Evolutionary conservation across 768 basidiomycete genomes (phyloP).

Genomic region (Lactarius hatsudake): DNA sequence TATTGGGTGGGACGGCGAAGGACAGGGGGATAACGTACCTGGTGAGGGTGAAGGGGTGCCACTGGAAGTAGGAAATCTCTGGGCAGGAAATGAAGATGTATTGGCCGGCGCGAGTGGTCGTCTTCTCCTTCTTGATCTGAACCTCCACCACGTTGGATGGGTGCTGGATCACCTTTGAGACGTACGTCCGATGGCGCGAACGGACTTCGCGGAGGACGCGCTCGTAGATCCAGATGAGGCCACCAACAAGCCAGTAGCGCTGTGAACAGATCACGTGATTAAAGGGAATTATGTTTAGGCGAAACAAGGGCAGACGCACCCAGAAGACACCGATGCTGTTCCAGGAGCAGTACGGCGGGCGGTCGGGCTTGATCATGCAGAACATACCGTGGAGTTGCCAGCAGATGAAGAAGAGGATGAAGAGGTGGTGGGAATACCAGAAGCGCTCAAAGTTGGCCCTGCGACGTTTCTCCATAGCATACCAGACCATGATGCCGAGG

Average conservation of each 20-base stretch:
- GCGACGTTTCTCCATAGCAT: slow-evolving; percentile 76
- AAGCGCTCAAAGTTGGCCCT: slow-evolving; percentile 82
- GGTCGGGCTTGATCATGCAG: slow-evolving; percentile 93
- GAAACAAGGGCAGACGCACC: slow-evolving; percentile 48
- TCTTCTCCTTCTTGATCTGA: slow-evolving; percentile 97
- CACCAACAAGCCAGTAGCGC: slow-evolving; percentile 90
- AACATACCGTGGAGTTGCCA: slow-evolving; percentile 98
- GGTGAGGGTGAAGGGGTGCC: slow-evolving; percentile 96
- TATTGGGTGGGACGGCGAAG: slow-evolving; percentile 13
- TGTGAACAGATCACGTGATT: slow-evolving; percentile 33
- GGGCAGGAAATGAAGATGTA: slow-evolving; percentile 93
- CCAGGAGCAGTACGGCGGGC: slow-evolving; percentile 82
- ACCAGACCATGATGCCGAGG: slow-evolving; percentile 80
- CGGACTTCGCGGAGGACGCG: slow-evolving; percentile 90
- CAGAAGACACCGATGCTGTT: slow-evolving; percentile 92
- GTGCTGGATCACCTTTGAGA: slow-evolving; percentile 94
- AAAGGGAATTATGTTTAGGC: neutral
- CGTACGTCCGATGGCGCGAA: slow-evolving; percentile 86
- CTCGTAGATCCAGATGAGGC: slow-evolving; percentile 81
- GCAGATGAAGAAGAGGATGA: slow-evolving; percentile 86
- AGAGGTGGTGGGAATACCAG: slow-evolving; percentile 88
- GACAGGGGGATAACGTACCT: slow-evolving; percentile 43
- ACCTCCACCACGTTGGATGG: slow-evolving; percentile 93
- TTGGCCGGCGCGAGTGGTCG: slow-evolving; percentile 77
- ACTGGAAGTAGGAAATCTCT: slow-evolving; percentile 91